These are phyloP conservation scores for Lagenidium giganteum DNA, from an alignment of 352 stramenopile genomes.

Conservation along the genomic window DNA sequence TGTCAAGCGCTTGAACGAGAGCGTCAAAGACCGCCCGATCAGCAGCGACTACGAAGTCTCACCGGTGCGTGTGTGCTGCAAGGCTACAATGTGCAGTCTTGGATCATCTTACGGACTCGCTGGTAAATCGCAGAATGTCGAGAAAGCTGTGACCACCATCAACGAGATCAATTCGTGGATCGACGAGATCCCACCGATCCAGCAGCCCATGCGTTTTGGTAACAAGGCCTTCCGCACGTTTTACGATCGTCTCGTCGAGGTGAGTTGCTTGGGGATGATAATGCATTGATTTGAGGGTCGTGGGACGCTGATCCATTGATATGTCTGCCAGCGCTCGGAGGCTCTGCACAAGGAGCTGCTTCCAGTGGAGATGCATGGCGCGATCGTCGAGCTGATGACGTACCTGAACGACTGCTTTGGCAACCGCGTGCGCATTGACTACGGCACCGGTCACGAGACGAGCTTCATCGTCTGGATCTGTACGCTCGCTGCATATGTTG, in stretches of 20 bases:
- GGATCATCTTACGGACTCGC: not conserved
- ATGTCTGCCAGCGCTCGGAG: slow-evolving; percentile 30
- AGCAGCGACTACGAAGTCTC: slow-evolving; percentile 65
- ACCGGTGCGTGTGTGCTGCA: slow-evolving; percentile 25
- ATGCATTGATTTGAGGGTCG: too few relatives aligned
- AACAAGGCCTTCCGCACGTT: slow-evolving; percentile 94
- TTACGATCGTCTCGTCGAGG: slow-evolving; percentile 76
- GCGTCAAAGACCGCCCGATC: slow-evolving; percentile 54
- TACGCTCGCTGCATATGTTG: too few relatives aligned
- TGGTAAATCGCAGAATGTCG: slow-evolving; percentile 46
- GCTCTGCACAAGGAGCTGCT: slow-evolving; percentile 60
- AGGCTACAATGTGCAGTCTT: not conserved
- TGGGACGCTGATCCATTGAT: too few relatives aligned
- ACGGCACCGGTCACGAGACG: slow-evolving; percentile 98
- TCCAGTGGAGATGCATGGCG: slow-evolving; percentile 41
- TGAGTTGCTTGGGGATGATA: slow-evolving; percentile 13
- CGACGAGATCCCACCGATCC: slow-evolving; percentile 88
- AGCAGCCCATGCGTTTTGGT: slow-evolving; percentile 93
- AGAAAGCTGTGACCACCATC: slow-evolving; percentile 57
- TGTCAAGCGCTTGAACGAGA: slow-evolving; percentile 79
- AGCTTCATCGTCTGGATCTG: slow-evolving; percentile 96
- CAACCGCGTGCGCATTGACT: slow-evolving; percentile 96
- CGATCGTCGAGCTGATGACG: slow-evolving; percentile 88
- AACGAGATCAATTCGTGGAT: slow-evolving; percentile 81
- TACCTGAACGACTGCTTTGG: slow-evolving; percentile 97